Evolutionary conservation across 306 rosid genomes (phyloP), one percentile per base, ranked within the genome.

Genomic region (Arachis hypogaea): DNA sequence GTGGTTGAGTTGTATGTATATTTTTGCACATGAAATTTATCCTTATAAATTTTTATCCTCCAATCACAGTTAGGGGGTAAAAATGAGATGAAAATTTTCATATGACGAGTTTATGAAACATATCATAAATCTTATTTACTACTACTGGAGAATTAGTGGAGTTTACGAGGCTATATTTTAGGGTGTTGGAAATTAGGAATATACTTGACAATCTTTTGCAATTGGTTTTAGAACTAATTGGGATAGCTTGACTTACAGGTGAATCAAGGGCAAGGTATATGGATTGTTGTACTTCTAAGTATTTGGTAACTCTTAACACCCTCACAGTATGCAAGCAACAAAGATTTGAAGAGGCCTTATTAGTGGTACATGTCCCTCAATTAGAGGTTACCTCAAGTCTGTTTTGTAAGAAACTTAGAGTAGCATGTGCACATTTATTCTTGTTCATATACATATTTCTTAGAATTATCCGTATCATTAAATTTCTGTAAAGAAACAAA

Each of bases 401-500:
- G 45, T 80, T 50, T 10, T 30, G 75, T 33, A 42, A 75, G 78
- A 61, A 63, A 51, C 40, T 51, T 69, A 60, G 80, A 73, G 51
- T 64, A 55, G 78, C 52, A 14, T 40, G 70, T 65, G 68, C 74
- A 50, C 67, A 84, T 77, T 80, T 66, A 30, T 70, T 81, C 76
- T 77, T 81, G 83, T 84, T 66, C 73, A 81, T 84, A 74, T 54
- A 56, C 73, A 69, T 40, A 45, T 69, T 73, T 73, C 77, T 64
- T 77, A 80, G 61, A 59, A 64, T 77, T 44, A 29, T 64, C 78
- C 59, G 7, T 66, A 55, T 77, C 67, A 76, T 81, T 81, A 59
- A 55, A 77, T 84, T 80, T 69, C 73, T 84, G 83, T 81, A 84
- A 65, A 84, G 72, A 82, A 63, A 73, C 33, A 51, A 22, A 22